Evolutionary conservation across 2,329 filamentous ascomycete genomes (phyloP), one percentile per base, ranked within the genome.

Genomic region (Tympanopsis confertula): DNA sequence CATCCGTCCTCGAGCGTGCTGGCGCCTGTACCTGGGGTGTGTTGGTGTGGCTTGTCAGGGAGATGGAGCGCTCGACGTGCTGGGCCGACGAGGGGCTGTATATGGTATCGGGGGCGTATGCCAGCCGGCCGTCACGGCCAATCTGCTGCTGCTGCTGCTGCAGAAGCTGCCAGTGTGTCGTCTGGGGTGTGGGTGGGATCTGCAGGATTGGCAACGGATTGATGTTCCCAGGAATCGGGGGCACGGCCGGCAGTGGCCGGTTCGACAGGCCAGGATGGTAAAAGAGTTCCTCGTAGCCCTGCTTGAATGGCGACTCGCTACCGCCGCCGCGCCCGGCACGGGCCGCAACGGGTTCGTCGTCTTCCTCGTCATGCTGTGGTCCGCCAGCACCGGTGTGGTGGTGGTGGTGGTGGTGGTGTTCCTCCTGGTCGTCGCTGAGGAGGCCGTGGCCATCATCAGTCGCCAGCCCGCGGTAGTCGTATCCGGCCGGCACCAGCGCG

Each of bases 1-100:
- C 88, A 61, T 98, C 91, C 5, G 91, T 98, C 58, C 93, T 88
- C 24, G 91, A 95, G 41, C 91, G 76, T 28, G 85, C 81, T n/a
- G 91, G 87, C 20, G 87, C 73, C 44, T 84, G 73, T 20, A 89
- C 72, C 41, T 79, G 74, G 22, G 88, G 87, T 5, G 84, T 83
- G 44, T 80, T 85, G 51, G 79, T 85, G 54, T 93, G 85, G 44
- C 77, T 86, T 3, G 83, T 79, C 40, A 96, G 60, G 20, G 89
- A 96, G 22, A 86, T 84, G 4, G 86, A 91, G 50, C 86, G 71
- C 46, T 79, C 74, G 2, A 74, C 70, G 33, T 68, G 63, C 38
- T 61, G 54, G 37, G 64, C 62, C 30, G 64, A 61, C 46, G 60
- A 60, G 40, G 58, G 50, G 41, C 56, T 53, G 45, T 67, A 68